Evolutionary conservation across 1,139 yeast species (phyloP).

Genomic region (Hemisphaericaspora subhashii): DNA sequence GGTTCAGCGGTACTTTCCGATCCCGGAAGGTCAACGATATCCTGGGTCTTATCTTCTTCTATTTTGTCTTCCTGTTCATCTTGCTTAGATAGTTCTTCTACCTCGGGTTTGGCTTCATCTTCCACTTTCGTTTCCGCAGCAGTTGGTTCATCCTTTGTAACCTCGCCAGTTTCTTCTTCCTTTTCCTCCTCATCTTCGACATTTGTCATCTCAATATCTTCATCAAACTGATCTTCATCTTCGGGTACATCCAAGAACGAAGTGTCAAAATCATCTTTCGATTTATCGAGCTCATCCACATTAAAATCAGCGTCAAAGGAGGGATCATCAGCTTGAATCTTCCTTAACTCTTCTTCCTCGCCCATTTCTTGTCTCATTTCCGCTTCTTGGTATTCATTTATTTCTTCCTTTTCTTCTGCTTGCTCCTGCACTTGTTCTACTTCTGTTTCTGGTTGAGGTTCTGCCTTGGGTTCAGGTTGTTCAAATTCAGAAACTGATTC

Average conservation of each 20-base stretch:
- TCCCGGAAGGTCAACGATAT: conserved; percentile 33
- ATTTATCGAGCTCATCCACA: conserved; percentile 11
- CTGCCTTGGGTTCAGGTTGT: background rate
- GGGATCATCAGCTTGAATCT: conserved; percentile 15
- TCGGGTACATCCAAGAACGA: conserved; percentile 11
- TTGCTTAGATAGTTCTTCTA: conserved; percentile 4
- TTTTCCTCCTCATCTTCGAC: conserved; percentile 21
- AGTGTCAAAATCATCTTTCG: conserved; percentile 13
- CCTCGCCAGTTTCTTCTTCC: conserved; percentile 17
- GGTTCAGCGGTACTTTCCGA: conserved; percentile 16
- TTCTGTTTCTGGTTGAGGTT: conserved; percentile 5
- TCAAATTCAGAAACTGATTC: background rate
- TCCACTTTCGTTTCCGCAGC: conserved; percentile 1
- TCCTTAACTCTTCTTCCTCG: conserved; percentile 16
- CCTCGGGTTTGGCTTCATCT: conserved; percentile 6
- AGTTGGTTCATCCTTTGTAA: conserved; percentile 24
- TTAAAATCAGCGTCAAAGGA: conserved; percentile 15
- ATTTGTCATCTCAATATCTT: conserved; percentile 16
- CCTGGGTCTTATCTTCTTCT: conserved; percentile 33
- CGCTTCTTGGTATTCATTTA: conserved; percentile 43
- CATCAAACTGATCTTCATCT: conserved; percentile 18
- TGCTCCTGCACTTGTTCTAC: background rate
- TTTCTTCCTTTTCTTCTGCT: conserved; percentile 28
- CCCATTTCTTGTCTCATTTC: conserved; percentile 16
- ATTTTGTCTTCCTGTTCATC: conserved; percentile 17